These are phyloP conservation scores for Adansonia rubrostipa DNA, from an alignment of 441 rosid species.

Conservation along the genomic window DNA sequence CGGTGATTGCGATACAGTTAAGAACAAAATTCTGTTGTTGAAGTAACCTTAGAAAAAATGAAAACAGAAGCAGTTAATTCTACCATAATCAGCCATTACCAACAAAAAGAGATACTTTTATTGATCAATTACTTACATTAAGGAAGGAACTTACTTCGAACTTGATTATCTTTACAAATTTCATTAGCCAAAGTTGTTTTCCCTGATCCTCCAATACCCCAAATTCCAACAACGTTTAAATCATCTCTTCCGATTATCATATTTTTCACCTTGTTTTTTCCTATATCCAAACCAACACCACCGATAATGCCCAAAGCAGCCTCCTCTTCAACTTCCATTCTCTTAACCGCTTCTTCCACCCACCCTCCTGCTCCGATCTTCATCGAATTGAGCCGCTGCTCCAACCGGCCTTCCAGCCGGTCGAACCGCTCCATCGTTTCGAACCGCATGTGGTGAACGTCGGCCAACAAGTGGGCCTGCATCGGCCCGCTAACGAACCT, in stretches of 20 bases:
- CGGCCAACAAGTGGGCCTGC: conserved; percentile 61
- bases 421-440: conserved; percentile 55
- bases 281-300: conserved; percentile 60
- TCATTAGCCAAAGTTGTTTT: conserved; percentile 85
- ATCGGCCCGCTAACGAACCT: conserved; percentile 45
- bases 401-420: conserved; percentile 50
- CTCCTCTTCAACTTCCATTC: conserved; percentile 52
- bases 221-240: conserved; percentile 54
- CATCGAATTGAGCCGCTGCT: conserved; percentile 58
- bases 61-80: conserved; percentile 4
- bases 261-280: conserved; percentile 72
- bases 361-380: conserved; percentile 66
- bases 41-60: conserved; percentile 50
- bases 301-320: conserved; percentile 36
- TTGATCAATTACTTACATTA: not conserved
- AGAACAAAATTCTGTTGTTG: conserved; percentile 54
- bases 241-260: conserved; percentile 53
- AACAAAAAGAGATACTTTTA: not conserved
- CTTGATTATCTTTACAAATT: conserved; percentile 58
- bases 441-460: conserved; percentile 57
- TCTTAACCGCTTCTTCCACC: conserved; percentile 60
- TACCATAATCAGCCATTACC: not conserved
- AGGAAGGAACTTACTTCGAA: conserved; percentile 53
- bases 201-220: conserved; percentile 89
- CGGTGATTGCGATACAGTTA: conserved; percentile 87